Percentiles rank a stretch among this genome's conserved stretches.
Evolutionary conservation across 2,329 filamentous ascomycete species (phyloP).

Genomic region (Didymella pinodella): DNA sequence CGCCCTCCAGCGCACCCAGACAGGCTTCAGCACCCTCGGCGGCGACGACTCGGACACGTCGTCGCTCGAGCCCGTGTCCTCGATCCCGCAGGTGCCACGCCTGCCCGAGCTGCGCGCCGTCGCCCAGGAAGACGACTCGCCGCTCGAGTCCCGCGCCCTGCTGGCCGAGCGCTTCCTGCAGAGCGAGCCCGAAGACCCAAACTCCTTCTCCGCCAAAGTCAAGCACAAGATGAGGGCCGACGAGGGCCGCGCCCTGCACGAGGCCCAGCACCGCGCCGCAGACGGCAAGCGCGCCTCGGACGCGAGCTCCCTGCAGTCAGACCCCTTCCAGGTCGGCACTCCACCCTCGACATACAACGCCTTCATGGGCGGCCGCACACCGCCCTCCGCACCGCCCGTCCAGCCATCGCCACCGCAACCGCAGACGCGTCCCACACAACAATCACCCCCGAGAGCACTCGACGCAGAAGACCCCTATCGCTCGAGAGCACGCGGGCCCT

Average conservation of each 20-base stretch:
- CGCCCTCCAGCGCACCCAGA: slow-evolving; percentile 65
- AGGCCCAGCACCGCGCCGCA: slow-evolving; percentile 45
- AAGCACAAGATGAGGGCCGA: slow-evolving; percentile 62
- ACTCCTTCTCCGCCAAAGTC: slow-evolving; percentile 56
- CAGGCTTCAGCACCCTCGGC: slow-evolving; percentile 54
- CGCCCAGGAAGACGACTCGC: slow-evolving; percentile 36
- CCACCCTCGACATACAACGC: slow-evolving; percentile 35
- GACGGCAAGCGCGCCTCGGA: slow-evolving; percentile 39
- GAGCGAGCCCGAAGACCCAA: slow-evolving; percentile 46
- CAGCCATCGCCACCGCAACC: slow-evolving; percentile 25
- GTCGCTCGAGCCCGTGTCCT: slow-evolving; percentile 57
- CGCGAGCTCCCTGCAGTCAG: slow-evolving; percentile 38
- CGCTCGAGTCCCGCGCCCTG: slow-evolving; percentile 34
- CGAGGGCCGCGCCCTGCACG: slow-evolving; percentile 60
- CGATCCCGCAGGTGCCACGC: slow-evolving; percentile 38
- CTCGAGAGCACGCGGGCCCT: slow-evolving; percentile 42
- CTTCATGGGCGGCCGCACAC: slow-evolving; percentile 32
- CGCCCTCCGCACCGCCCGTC: slow-evolving; percentile 28
- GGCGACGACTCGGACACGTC: slow-evolving; percentile 27
- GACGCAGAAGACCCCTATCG: slow-evolving; percentile 42
- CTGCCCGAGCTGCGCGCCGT: slow-evolving; percentile 35
- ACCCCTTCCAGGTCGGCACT: slow-evolving; percentile 39
- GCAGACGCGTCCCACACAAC: slow-evolving; percentile 16
- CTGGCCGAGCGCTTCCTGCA: slow-evolving; percentile 40
- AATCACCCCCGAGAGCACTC: slow-evolving; percentile 26